Evolutionary conservation across 176 grass and related monocot species (phyloP).

Genomic region (Zoysia pacifica): DNA sequence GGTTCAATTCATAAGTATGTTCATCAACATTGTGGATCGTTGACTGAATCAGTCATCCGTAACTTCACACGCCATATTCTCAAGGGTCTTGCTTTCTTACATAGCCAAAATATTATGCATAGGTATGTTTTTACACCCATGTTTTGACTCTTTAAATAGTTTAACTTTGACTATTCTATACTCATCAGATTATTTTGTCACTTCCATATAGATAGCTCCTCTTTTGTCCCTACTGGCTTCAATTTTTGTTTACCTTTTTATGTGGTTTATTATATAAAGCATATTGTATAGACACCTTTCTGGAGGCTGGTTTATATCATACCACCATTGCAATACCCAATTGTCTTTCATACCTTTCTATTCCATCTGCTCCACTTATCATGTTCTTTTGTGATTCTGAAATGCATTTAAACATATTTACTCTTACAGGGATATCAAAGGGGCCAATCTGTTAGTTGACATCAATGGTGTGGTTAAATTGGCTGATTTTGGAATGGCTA

Average conservation of each 20-base stretch:
- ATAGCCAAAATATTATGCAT: constrained; percentile 89
- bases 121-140: constrained; percentile 30
- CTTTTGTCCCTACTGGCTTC: constrained; percentile 16
- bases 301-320: constrained; percentile 31
- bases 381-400: constrained; percentile 25
- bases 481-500: constrained; percentile 99
- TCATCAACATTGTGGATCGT: constrained; percentile 76
- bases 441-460: constrained; percentile 98
- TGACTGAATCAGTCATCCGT: constrained; percentile 91
- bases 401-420: constrained; percentile 31
- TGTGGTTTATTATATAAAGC: constrained; percentile 27
- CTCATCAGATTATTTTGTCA: background rate
- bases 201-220: background rate
- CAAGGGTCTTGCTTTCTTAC: constrained; percentile 82
- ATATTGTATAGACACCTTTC: background rate
- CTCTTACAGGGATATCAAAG: constrained; percentile 95
- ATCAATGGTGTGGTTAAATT: constrained; percentile 93
- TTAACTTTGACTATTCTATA: constrained; percentile 1
- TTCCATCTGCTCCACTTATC: background rate
- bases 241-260: constrained; percentile 16
- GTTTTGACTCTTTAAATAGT: constrained; percentile 11
- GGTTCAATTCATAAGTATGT: constrained; percentile 98
- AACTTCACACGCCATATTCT: constrained; percentile 98
- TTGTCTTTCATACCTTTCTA: background rate
- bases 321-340: background rate